Percentiles rank a stretch among this genome's conserved stretches.
phyloP scores from a whole-genome alignment of 1,284 basidiomycete genomes.

The Trichosporon asahii region DNA sequence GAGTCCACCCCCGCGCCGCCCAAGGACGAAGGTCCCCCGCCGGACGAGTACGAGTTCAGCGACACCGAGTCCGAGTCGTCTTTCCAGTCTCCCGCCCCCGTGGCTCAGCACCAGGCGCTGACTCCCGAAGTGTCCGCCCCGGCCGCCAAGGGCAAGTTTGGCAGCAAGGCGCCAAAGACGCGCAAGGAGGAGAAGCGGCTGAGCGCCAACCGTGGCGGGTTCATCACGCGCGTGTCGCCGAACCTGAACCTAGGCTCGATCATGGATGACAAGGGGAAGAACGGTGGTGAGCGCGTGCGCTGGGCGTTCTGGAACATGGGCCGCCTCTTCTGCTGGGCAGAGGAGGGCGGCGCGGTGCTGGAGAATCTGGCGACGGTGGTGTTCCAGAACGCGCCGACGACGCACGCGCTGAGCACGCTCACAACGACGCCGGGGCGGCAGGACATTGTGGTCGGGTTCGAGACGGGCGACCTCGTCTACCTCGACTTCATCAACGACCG shows the following conservation, averaged over 20 bases:
- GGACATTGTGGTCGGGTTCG: conserved; percentile 89
- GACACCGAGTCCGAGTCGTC: conserved; percentile 19
- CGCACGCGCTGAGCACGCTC: conserved; percentile 75
- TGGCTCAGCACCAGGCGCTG: conserved; percentile 4
- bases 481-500: conserved; percentile 66
- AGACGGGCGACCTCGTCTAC: conserved; percentile 89
- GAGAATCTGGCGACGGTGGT: conserved; percentile 81
- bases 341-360: conserved; percentile 62
- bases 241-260: conserved; percentile 62
- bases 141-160: conserved; percentile 15
- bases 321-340: conserved; percentile 77
- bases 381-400: conserved; percentile 82
- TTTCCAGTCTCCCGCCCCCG: conserved; percentile 4
- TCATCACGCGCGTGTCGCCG: conserved; percentile 27
- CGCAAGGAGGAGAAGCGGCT: conserved; percentile 21
- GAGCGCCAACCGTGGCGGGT: conserved; percentile 18
- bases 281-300: conserved; percentile 64
- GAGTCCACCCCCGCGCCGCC: neutral
- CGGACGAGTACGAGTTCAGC: conserved; percentile 22
- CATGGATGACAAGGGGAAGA: conserved; percentile 63
- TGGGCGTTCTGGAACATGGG: conserved; percentile 79
- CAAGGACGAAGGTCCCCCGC: conserved; percentile 14
- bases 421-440: conserved; percentile 64
- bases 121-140: neutral
- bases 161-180: conserved; percentile 14